Conservation (phyloP, 805 yeast species). For the Spathaspora passalidarum region DNA sequence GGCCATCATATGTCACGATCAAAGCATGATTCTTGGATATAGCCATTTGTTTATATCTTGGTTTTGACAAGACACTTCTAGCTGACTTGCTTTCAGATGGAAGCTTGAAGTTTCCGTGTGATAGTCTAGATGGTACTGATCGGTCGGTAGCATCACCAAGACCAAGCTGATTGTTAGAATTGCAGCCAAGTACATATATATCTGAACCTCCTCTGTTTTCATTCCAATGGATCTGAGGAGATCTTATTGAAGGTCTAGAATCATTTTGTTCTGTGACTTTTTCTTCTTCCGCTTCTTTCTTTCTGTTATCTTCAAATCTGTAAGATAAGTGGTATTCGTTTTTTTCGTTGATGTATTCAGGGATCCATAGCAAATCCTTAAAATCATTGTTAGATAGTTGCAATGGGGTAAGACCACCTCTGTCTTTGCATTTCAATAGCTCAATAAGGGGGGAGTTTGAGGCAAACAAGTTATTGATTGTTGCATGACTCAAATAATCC, state of each 20-base stretch:
- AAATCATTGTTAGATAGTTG: conserved; percentile 55
- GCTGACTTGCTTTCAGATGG: conserved; percentile 7
- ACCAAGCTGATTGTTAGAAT: conserved; percentile 61
- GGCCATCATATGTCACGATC: conserved; percentile 53
- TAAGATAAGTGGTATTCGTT: conserved; percentile 25
- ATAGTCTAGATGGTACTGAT: conserved; percentile 39
- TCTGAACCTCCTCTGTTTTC: conserved; percentile 53
- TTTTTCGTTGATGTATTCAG: conserved; percentile 37
- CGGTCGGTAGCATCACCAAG: conserved; percentile 57
- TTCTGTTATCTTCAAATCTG: conserved; percentile 14
- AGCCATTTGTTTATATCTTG: conserved; percentile 45
- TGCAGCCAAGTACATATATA: conserved; percentile 59
- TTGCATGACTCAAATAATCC: conserved; percentile 19
- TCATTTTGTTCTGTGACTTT: not conserved
- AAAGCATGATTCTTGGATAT: conserved; percentile 68
- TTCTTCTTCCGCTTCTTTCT: not conserved
- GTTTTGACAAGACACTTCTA: conserved; percentile 23
- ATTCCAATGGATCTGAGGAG: conserved; percentile 25
- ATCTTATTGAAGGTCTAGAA: not conserved
- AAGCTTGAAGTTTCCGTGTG: conserved; percentile 22
- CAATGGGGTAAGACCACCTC: conserved; percentile 69
- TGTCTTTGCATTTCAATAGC: conserved; percentile 55
- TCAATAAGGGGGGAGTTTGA: conserved; percentile 6
- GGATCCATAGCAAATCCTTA: conserved; percentile 42
- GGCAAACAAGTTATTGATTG: conserved; percentile 5